Conservation (phyloP, 1,284 basidiomycete genomes). For the Meripilus lineatus region DNA sequence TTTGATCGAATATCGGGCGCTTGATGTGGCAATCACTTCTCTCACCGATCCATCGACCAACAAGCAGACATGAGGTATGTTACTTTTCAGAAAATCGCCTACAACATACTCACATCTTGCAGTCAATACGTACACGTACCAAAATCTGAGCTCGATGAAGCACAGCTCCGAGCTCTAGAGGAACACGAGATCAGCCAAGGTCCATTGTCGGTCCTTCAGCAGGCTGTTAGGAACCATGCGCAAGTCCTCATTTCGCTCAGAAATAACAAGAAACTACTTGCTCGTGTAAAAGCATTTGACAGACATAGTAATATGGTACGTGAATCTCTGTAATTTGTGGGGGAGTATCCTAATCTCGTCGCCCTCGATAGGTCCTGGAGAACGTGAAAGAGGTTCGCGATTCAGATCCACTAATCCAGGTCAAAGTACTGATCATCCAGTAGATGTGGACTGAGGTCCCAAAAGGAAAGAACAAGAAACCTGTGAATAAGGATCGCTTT, state of each 20-base stretch:
- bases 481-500: conserved; percentile 98
- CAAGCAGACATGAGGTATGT: conserved; percentile 9
- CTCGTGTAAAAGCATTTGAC: conserved; percentile 98
- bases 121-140: conserved; percentile 97
- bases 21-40: too few species aligned
- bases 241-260: conserved; percentile 96
- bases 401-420: neutral
- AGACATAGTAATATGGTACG: conserved; percentile 97
- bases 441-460: conserved; percentile 99
- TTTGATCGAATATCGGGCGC: too few species aligned
- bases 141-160: conserved; percentile 97
- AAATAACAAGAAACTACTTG: conserved; percentile 98
- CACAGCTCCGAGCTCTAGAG: conserved; percentile 92
- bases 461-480: conserved; percentile 98
- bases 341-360: conserved; percentile 1
- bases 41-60: too few species aligned
- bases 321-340: conserved; percentile 9
- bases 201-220: conserved; percentile 95
- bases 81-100: neutral
- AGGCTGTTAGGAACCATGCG: conserved; percentile 95
- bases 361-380: conserved; percentile 82
- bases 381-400: conserved; percentile 88
- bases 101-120: conserved; percentile 16
- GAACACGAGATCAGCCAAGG: conserved; percentile 98
- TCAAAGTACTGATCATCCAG: conserved; percentile 7